Percentiles rank a stretch among this genome's conserved stretches.
phyloP scores from a whole-genome alignment of 768 basidiomycete species.

The Chalciporus chontae region DNA sequence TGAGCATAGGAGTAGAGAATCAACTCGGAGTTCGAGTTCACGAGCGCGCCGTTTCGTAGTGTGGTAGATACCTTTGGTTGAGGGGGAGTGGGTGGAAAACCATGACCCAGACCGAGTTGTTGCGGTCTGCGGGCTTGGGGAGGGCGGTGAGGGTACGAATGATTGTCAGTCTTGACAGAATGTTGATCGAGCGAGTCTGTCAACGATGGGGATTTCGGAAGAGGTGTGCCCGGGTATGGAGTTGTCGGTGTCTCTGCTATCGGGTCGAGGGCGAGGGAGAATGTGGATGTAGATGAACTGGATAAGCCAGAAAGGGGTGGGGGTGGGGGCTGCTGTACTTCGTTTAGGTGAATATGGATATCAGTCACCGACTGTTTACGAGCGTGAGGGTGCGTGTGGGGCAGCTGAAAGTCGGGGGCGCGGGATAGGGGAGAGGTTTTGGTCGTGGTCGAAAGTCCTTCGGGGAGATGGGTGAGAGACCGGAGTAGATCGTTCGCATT shows the following conservation, averaged over 20 bases:
- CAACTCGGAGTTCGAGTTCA: conserved; percentile 55
- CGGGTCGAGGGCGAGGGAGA: conserved; percentile 46
- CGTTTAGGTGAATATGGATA: conserved; percentile 37
- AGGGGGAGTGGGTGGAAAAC: conserved; percentile 26
- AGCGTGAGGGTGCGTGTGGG: conserved; percentile 70
- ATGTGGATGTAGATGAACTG: conserved; percentile 42
- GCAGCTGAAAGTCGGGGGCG: conserved; percentile 47
- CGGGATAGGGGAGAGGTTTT: conserved; percentile 38
- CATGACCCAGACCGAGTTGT: conserved; percentile 48
- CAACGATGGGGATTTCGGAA: conserved; percentile 24
- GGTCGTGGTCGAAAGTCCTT: neutral
- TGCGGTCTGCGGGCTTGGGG: conserved; percentile 31
- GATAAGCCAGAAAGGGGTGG: conserved; percentile 20
- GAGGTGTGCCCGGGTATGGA: conserved; percentile 36
- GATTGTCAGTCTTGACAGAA: conserved; percentile 27
- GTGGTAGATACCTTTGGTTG: conserved; percentile 14
- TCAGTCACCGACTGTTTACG: conserved; percentile 70
- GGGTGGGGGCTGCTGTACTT: conserved; percentile 21
- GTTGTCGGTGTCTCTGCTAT: conserved; percentile 44
- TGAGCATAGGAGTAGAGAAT: conserved; percentile 86
- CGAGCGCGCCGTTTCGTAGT: conserved; percentile 43
- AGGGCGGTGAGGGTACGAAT: conserved; percentile 33
- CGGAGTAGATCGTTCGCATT: neutral
- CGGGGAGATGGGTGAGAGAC: conserved; percentile 5
- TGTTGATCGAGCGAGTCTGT: conserved; percentile 25